phyloP scores from a whole-genome alignment of 2,329 filamentous ascomycete species.

The Ceratocystiopsis sp. region DNA sequence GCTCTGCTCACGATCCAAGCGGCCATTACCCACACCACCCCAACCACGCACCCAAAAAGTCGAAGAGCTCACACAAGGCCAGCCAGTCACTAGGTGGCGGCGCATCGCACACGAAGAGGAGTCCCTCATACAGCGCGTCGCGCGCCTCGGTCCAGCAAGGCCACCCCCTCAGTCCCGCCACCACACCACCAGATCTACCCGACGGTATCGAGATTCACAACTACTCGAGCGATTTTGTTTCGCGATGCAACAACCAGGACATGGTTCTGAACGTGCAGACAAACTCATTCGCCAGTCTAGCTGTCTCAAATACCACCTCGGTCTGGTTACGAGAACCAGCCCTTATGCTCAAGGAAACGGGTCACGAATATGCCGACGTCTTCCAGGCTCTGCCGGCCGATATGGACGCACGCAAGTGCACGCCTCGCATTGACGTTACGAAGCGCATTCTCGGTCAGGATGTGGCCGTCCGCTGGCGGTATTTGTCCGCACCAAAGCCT shows the following conservation, averaged over 20 bases:
- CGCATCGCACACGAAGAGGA: conserved; percentile 40
- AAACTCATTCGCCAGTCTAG: conserved; percentile 64
- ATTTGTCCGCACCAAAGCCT: conserved; percentile 33
- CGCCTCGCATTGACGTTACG: conserved; percentile 33
- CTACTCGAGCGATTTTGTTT: conserved; percentile 60
- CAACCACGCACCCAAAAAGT: conserved; percentile 43
- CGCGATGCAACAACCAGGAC: conserved; percentile 49
- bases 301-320: conserved; percentile 56
- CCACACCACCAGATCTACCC: conserved; percentile 49
- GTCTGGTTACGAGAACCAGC: conserved; percentile 63
- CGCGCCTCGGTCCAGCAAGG: conserved; percentile 25
- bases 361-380: conserved; percentile 47
- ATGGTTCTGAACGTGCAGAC: conserved; percentile 40
- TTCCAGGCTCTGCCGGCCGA: conserved; percentile 39
- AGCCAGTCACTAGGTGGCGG: conserved; percentile 57
- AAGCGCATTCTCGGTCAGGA: conserved; percentile 29
- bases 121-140: conserved; percentile 47
- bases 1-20: conserved; percentile 33
- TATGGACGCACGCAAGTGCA: conserved; percentile 24
- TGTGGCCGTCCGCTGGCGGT: conserved; percentile 52
- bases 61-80: conserved; percentile 65
- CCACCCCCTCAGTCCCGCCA: conserved; percentile 58
- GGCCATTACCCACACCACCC: conserved; percentile 26
- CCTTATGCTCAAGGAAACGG: conserved; percentile 49
- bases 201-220: conserved; percentile 48